Evolutionary conservation across 2,329 filamentous ascomycete genomes (phyloP), one percentile per base, ranked within the genome.

Genomic region (Aspergillus persii): DNA sequence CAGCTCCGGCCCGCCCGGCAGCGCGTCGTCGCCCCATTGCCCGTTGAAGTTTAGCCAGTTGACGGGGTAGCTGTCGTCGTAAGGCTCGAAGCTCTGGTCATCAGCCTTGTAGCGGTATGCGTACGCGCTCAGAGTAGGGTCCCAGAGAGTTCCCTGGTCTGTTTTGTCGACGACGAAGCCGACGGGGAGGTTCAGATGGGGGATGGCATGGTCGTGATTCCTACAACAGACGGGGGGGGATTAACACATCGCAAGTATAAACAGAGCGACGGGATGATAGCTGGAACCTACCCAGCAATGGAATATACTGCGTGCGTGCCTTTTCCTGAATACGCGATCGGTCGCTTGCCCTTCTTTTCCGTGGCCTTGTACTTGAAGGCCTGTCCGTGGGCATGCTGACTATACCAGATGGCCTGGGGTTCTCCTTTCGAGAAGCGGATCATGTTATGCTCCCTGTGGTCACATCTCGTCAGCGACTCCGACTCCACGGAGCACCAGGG

Each of bases 281-380:
- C 41, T 23, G 18, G 18, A 47, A 27, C 18, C 26, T 62, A 78
- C 77, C 77, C 87, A 11, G 72, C 53, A 6, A 81, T 84, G 18
- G 86, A 84, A 69, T 89, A 89, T 66, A 85, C 85, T 8, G 87
- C 87, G 71, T 90, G 87, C 0, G 81, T 83, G 8, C 87, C 87
- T 52, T 84, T 83, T 0, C 83, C 81, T 1, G 81, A 82, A 70
- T 86, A 89, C 27, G 77, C 76, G 31, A 88, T 73, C 1, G 86
- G 86, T 59, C 86, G 76, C 2, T 76, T 67, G 2, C 79, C 81
- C 49, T 76, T 70, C 66, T 88, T 86, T 61, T 87, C 80, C 1
- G 84, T 76, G 1, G 80, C 77, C 3, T 74, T 63, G 67, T 87
- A 89, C 2, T 77, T 80, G 70, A 89, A 89, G 1, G 87, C 86